A percentile compares a stretch with the other conserved stretches of the same genome.
Conservation (phyloP, 2,329 filamentous ascomycete genomes). For the Tolypocladium nubicola region DNA sequence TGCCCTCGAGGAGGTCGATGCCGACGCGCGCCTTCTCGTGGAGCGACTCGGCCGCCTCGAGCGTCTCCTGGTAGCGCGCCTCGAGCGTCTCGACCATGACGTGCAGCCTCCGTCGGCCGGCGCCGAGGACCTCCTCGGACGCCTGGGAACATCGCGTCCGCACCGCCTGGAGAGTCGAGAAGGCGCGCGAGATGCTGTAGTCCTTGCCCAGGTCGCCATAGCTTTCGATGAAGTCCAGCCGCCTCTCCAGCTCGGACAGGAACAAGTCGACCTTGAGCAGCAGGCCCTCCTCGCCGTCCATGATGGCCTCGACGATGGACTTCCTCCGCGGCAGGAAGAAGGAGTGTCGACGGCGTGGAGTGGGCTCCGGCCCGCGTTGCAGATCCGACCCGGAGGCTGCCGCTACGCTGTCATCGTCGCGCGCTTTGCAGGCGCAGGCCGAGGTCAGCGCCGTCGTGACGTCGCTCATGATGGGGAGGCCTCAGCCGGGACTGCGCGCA, state of each 20-base stretch:
- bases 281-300: conserved; percentile 52
- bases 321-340: conserved; percentile 46
- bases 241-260: conserved; percentile 73
- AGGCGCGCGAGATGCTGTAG: conserved; percentile 72
- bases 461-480: conserved; percentile 20
- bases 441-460: conserved; percentile 27
- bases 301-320: conserved; percentile 48
- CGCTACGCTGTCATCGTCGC: conserved; percentile 18
- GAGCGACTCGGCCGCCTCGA: conserved; percentile 74
- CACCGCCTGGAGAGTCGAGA: conserved; percentile 76
- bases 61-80: conserved; percentile 71
- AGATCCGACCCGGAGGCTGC: conserved; percentile 30
- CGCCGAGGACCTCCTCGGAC: conserved; percentile 81
- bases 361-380: conserved; percentile 16
- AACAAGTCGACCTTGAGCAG: conserved; percentile 65
- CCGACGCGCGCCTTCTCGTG: conserved; percentile 87
- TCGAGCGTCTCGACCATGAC: conserved; percentile 92
- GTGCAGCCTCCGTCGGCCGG: conserved; percentile 71
- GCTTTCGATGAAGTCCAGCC: conserved; percentile 78
- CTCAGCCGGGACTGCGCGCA: background rate
- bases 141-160: conserved; percentile 81
- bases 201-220: conserved; percentile 81
- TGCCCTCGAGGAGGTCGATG: conserved; percentile 74
- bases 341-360: conserved; percentile 42
- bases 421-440: conserved; percentile 22